These are phyloP conservation scores for Mentha longifolia DNA, from an alignment of 257 asterid genomes.

Conservation along the genomic window DNA sequence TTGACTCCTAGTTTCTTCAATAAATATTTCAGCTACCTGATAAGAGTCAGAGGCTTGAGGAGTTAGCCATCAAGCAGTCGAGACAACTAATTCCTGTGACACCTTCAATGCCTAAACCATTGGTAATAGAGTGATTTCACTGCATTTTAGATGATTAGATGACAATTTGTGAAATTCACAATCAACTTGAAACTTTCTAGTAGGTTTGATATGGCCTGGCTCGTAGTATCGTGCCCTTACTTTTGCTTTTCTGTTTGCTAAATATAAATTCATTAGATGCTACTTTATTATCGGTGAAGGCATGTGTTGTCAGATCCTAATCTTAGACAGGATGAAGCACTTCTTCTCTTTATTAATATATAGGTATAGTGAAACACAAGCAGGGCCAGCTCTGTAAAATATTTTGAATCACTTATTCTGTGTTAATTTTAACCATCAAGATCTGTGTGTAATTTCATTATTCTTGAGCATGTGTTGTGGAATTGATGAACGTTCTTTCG, in stretches of 20 bases:
- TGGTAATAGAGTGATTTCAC: slow-evolving; percentile 45
- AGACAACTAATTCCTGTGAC: slow-evolving; percentile 80
- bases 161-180: not conserved
- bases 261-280: not conserved
- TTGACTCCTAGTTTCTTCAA: not conserved
- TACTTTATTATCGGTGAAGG: not conserved
- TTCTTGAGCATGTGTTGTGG: not conserved
- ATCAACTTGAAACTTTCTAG: slow-evolving; percentile 20
- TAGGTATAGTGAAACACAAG: not conserved
- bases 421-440: not conserved
- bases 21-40: slow-evolving; percentile 61
- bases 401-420: not conserved
- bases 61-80: slow-evolving; percentile 82
- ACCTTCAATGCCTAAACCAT: slow-evolving; percentile 67
- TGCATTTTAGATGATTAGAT: not conserved
- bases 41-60: slow-evolving; percentile 79
- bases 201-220: slow-evolving; percentile 1
- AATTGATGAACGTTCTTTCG: not conserved
- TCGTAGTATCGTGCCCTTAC: slow-evolving; percentile 26
- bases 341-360: slow-evolving; percentile 1
- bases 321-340: slow-evolving; percentile 3
- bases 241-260: not conserved
- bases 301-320: not conserved
- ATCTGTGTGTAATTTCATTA: not conserved
- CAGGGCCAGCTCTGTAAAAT: not conserved